A percentile compares a stretch with the other conserved stretches of the same genome.
These are phyloP conservation scores for Cutaneotrichosporon sp. DNA, from an alignment of 1,284 basidiomycete species.

Conservation along the genomic window DNA sequence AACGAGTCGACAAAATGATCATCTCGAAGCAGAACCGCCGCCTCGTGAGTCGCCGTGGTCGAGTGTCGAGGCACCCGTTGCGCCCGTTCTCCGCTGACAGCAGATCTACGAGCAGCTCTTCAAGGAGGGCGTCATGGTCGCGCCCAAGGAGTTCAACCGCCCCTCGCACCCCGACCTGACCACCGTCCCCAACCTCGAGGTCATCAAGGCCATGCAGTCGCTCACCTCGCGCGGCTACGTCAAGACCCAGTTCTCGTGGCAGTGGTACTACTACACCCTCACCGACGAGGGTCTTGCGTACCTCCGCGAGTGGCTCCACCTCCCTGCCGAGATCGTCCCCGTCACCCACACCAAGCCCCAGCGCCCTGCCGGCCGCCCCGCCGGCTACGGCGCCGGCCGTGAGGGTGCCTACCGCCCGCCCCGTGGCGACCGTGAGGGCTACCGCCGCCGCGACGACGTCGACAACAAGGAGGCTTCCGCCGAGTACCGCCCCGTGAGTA, in stretches of 20 bases:
- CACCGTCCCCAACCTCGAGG: slow-evolving; percentile 93
- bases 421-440: too few species aligned
- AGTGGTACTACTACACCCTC: slow-evolving; percentile 91
- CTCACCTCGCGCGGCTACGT: slow-evolving; percentile 92
- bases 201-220: slow-evolving; percentile 99
- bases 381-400: slow-evolving; percentile 56
- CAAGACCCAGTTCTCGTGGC: slow-evolving; percentile 97
- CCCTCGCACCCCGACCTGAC: slow-evolving; percentile 92
- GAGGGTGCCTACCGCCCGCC: too few species aligned
- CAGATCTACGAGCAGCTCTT: slow-evolving; percentile 95
- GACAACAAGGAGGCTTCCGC: slow-evolving; percentile 64
- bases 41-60: slow-evolving; percentile 41
- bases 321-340: slow-evolving; percentile 89
- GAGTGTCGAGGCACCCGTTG: background rate
- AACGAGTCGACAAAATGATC: slow-evolving; percentile 32
- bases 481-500: slow-evolving; percentile 64
- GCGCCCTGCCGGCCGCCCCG: slow-evolving; percentile 60
- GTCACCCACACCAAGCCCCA: slow-evolving; percentile 90
- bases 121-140: slow-evolving; percentile 98
- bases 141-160: slow-evolving; percentile 98
- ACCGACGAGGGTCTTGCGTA: slow-evolving; percentile 93
- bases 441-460: slow-evolving; percentile 57
- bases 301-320: slow-evolving; percentile 90
- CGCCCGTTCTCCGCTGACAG: slow-evolving; percentile 5
- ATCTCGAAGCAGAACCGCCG: slow-evolving; percentile 48